Evolutionary conservation across 1,139 yeast species (phyloP).

Genomic region (Yamadazyma conglobata): DNA sequence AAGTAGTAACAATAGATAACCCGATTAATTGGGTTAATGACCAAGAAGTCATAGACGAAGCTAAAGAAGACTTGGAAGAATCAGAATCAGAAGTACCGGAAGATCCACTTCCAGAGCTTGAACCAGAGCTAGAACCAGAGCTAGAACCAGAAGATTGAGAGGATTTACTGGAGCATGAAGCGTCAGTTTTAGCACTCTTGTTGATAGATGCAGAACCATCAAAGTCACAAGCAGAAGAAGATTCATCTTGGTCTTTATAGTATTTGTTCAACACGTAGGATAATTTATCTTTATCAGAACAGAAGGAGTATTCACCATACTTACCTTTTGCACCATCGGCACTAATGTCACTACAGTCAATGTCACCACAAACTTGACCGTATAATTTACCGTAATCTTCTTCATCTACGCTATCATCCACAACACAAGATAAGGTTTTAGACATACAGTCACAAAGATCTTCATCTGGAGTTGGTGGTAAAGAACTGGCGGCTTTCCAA

Average conservation of each 20-base stretch:
- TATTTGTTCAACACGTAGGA: conserved; percentile 60
- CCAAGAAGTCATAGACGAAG: conserved; percentile 22
- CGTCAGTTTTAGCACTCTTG: conserved; percentile 47
- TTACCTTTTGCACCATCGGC: conserved; percentile 59
- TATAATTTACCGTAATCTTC: conserved; percentile 55
- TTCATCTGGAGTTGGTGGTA: conserved; percentile 71
- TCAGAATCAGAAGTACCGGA: conserved; percentile 13
- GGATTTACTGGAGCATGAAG: conserved; percentile 46
- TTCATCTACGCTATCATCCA: conserved; percentile 37
- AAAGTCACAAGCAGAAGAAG: conserved; percentile 59
- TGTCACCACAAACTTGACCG: conserved; percentile 47
- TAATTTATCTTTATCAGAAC: conserved; percentile 57
- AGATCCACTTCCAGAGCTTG: conserved; percentile 9
- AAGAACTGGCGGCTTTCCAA: conserved; percentile 53
- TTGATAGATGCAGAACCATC: conserved; percentile 57
- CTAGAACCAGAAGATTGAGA: conserved; percentile 32
- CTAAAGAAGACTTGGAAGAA: conserved; percentile 13
- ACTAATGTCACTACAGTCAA: conserved; percentile 51
- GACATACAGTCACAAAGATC: conserved; percentile 56
- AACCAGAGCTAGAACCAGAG: conserved; percentile 28
- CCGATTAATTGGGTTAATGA: conserved; percentile 31
- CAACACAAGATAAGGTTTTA: conserved; percentile 49
- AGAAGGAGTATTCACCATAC: conserved; percentile 62
- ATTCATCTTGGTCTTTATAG: conserved; percentile 45
- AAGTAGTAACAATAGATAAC: conserved; percentile 29